Evolutionary conservation across 1,284 basidiomycete species (phyloP).

Genomic region (Kalmanozyma brasiliensis): DNA sequence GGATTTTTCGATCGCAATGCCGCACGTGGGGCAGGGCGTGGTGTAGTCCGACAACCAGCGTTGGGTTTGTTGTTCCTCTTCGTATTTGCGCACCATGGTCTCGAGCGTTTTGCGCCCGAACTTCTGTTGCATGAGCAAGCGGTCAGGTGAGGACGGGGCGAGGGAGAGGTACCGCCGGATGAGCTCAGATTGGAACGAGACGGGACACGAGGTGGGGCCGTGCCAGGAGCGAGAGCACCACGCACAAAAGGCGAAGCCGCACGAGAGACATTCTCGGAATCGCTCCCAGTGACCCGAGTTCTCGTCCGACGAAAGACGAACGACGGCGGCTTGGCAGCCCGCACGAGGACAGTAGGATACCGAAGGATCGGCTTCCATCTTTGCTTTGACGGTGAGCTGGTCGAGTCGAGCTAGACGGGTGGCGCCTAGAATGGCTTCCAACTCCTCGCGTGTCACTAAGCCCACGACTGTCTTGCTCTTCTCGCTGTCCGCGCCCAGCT

Average conservation of each 20-base stretch:
- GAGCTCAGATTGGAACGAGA: conserved; percentile 40
- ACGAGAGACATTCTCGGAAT: conserved; percentile 45
- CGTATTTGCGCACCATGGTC: conserved; percentile 36
- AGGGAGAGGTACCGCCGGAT: conserved; percentile 35
- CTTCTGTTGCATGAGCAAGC: conserved; percentile 27
- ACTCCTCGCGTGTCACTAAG: conserved; percentile 27
- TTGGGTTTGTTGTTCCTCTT: conserved; percentile 46
- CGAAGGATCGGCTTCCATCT: conserved; percentile 48
- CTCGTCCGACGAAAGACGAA: conserved; percentile 39
- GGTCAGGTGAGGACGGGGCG: conserved; percentile 14
- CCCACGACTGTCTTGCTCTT: conserved; percentile 12
- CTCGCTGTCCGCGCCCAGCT: not conserved
- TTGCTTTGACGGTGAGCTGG: conserved; percentile 37
- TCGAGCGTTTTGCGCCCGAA: conserved; percentile 39
- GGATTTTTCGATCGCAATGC: conserved; percentile 45
- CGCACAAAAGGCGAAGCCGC: conserved; percentile 48
- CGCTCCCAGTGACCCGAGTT: conserved; percentile 49
- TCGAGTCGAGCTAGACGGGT: conserved; percentile 28
- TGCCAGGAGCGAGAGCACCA: conserved; percentile 54
- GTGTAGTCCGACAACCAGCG: conserved; percentile 38
- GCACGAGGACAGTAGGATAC: conserved; percentile 48
- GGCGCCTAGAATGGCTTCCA: conserved; percentile 22
- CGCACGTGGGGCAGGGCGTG: conserved; percentile 49
- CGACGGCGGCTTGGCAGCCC: conserved; percentile 38
- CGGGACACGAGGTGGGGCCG: conserved; percentile 31